A percentile compares a stretch with the other conserved stretches of the same genome.
These are phyloP conservation scores for Eutrema japonicum DNA, from an alignment of 345 rosid species.

Conservation along the genomic window DNA sequence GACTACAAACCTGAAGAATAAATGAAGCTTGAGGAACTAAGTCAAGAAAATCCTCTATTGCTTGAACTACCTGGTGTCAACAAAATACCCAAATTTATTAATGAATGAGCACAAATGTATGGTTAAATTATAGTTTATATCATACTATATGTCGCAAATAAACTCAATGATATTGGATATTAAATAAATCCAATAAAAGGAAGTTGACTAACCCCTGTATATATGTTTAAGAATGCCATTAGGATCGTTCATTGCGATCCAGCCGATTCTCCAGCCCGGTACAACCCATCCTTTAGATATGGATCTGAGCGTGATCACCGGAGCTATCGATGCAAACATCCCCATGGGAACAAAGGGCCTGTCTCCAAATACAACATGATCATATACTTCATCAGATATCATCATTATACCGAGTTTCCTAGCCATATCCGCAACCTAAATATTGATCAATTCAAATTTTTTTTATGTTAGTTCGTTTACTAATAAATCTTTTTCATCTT, in stretches of 20 bases:
- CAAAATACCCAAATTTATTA: not conserved
- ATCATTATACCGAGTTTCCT: slow-evolving; percentile 53
- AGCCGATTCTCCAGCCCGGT: slow-evolving; percentile 62
- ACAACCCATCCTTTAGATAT: slow-evolving; percentile 61
- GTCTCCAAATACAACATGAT: slow-evolving; percentile 48
- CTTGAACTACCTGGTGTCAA: slow-evolving; percentile 47
- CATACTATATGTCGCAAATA: no score
- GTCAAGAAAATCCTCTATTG: slow-evolving; percentile 47
- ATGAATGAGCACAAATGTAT: not conserved
- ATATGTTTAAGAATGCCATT: slow-evolving; percentile 38
- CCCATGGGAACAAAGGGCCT: slow-evolving; percentile 55
- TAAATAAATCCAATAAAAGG: no score
- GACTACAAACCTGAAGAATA: slow-evolving; percentile 52
- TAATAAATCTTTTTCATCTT: not conserved
- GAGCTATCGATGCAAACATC: slow-evolving; percentile 53
- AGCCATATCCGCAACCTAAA: slow-evolving; percentile 60
- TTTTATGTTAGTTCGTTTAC: no score
- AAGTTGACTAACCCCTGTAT: slow-evolving; percentile 43
- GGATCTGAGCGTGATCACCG: slow-evolving; percentile 55
- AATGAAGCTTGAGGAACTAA: slow-evolving; percentile 48
- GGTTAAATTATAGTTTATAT: not conserved
- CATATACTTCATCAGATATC: slow-evolving; percentile 61
- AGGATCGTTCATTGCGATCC: slow-evolving; percentile 51
- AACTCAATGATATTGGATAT: no score
- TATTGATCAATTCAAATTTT: no score